phyloP scores from a whole-genome alignment of 768 basidiomycete genomes.

The Hygrophorus russula region DNA sequence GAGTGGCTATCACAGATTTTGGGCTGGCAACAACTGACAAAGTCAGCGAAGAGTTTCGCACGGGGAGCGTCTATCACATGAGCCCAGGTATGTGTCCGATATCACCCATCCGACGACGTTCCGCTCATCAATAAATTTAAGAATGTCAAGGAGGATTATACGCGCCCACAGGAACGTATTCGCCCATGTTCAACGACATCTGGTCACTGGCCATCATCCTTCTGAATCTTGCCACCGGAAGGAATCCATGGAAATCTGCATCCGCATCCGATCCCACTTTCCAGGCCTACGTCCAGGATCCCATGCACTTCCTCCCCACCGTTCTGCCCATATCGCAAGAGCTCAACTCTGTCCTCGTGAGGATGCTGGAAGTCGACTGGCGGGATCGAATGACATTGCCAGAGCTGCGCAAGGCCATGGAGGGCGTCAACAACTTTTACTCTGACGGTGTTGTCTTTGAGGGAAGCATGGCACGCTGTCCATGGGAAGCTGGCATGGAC shows the following conservation, averaged over 20 bases:
- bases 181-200: slow-evolving; percentile 82
- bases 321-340: slow-evolving; percentile 74
- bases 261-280: slow-evolving; percentile 77
- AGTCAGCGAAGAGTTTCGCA: slow-evolving; percentile 79
- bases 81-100: slow-evolving; percentile 59
- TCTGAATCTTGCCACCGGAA: slow-evolving; percentile 87
- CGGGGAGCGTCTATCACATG: slow-evolving; percentile 98
- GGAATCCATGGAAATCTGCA: slow-evolving; percentile 95
- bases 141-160: slow-evolving; percentile 81
- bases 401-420: slow-evolving; percentile 47
- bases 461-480: slow-evolving; percentile 67
- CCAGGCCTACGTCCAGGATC: slow-evolving; percentile 74
- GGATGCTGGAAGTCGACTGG: slow-evolving; percentile 67
- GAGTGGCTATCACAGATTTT: slow-evolving; percentile 88
- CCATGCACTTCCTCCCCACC: slow-evolving; percentile 67
- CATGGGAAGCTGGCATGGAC: slow-evolving; percentile 68
- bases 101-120: slow-evolving; percentile 3
- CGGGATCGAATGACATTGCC: slow-evolving; percentile 35
- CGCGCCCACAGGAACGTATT: slow-evolving; percentile 58
- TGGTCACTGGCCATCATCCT: slow-evolving; percentile 97
- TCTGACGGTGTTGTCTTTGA: slow-evolving; percentile 68
- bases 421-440: slow-evolving; percentile 54
- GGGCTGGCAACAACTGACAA: slow-evolving; percentile 87
- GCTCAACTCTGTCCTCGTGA: slow-evolving; percentile 62
- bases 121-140: slow-evolving; percentile 22